These are phyloP conservation scores for Colletotrichum destructivum DNA, from an alignment of 2,329 filamentous ascomycete genomes.

Conservation along the genomic window DNA sequence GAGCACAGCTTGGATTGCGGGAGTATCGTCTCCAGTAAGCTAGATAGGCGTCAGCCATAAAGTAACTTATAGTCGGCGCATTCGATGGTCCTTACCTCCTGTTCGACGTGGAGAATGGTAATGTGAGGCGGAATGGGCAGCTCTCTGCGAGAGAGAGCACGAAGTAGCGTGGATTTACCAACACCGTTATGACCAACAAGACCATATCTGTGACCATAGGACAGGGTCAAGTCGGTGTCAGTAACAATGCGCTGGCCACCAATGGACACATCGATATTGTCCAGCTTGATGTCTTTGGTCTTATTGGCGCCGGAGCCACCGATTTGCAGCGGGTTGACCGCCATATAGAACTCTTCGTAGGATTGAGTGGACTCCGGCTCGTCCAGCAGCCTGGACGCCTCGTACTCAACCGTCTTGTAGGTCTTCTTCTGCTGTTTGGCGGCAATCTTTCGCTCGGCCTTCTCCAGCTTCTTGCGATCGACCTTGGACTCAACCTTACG, in stretches of 20 bases:
- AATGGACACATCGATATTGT: constrained; percentile 95
- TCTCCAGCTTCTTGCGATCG: constrained; percentile 98
- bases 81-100: constrained; percentile 77
- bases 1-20: constrained; percentile 92
- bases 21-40: constrained; percentile 96
- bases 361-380: constrained; percentile 87
- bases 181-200: constrained; percentile 99
- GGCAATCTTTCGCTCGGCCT: constrained; percentile 96
- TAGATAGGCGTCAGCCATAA: constrained; percentile 54
- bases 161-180: constrained; percentile 93
- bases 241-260: constrained; percentile 89
- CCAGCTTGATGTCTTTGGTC: constrained; percentile 99
- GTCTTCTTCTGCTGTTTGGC: constrained; percentile 99
- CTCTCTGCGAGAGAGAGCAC: constrained; percentile 93
- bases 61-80: not conserved
- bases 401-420: constrained; percentile 98
- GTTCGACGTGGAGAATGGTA: constrained; percentile 98
- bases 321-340: constrained; percentile 95
- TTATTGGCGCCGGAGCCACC: constrained; percentile 82
- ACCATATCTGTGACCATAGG: constrained; percentile 95
- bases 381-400: constrained; percentile 91
- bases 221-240: constrained; percentile 90
- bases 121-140: constrained; percentile 96
- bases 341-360: constrained; percentile 99
- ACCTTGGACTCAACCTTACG: constrained; percentile 98